Evolutionary conservation across 345 rosid species (phyloP), one percentile per base, ranked within the genome.

Genomic region (Sisymbrium altissimum): DNA sequence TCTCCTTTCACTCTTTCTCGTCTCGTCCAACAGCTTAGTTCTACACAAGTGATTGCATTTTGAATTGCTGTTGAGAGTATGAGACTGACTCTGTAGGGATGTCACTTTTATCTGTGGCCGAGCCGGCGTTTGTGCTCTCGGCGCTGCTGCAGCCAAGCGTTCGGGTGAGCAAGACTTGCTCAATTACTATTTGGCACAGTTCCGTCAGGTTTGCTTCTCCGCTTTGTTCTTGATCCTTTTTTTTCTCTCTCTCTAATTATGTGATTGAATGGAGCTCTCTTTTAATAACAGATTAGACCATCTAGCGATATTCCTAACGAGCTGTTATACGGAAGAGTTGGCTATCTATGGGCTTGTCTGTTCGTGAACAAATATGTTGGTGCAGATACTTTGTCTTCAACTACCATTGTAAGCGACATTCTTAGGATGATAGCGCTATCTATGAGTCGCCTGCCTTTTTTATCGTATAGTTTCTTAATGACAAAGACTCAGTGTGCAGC

Each of bases 81-180:
- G 50, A 49, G 44, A 21, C 13, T 56, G 19, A 23, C 25, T 23
- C 41, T n/a, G 43, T 58, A 83, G 91, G 77, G 81, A 70, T 65
- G 85, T 80, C 19, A 83, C 93, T 7, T 88, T 86, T 63, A 25
- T 88, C 44, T 83, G 89, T 72, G 93, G 93, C 41, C 81, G 84
- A 46, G 86, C 91, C 38, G 89, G 88, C n/a, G 83, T 86, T 61
- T 86, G 79, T 80, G 86, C 83, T 72, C 89, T 86, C 38, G 93
- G 86, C 45, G 89, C 88, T 33, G 89, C 75, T 18, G 80, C 79
- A 15, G 86, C 89, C 15, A 88, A 86, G 77, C 73, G 64, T 78
- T 50, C 84, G 41, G 83, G 84, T 68, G 82, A 82, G 18, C 40
- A 65, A 23, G 66, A 81, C 17, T 75, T 82, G 56, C 63, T 83